Evolutionary conservation across 2,329 filamentous ascomycete genomes (phyloP), one percentile per base, ranked within the genome.

Genomic region (Cladophialophora immunda): DNA sequence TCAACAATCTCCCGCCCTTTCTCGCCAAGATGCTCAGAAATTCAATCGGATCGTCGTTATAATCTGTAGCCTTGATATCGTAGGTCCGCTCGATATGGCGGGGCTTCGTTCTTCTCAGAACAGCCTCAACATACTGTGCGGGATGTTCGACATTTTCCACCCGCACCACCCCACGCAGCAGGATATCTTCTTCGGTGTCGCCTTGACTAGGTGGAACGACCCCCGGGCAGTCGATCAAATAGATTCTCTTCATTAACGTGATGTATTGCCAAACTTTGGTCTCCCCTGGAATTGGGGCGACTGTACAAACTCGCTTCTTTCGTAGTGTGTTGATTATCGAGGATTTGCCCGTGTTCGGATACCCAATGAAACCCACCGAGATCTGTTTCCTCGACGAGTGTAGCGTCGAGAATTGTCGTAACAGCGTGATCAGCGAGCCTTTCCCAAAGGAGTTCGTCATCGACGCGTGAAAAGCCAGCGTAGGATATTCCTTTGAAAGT

Each of bases 221-320:
- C 79, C 95, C 95, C 45, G 95, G 95, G 75, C 94, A 98, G 75
- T 99, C 95, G 73, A 99, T 98, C 62, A 99, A 86, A 79, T 94
- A 94, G 60, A 97, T 97, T 62, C 93, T 86, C 82, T 94, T 96
- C 92, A 97, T 97, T 67, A 98, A 81, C 2, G 93, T 97, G 72
- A 97, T 93, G 76, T 97, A 97, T 78, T 97, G 94, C 94, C 95
- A 98, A 32, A 97, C 92, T 81, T 97, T 98, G 36, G 94, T 98
- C 83, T 97, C 94, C 15, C 94, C 95, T 6, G 95, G 94, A 69
- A 98, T 97, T 5, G 94, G 95, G 6, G 95, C 95, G 3, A 97
- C 93, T 17, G 86, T 95, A 81, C 94, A 94, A 47, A 97, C 94
- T 78, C 95, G 94, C 84, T 97, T 98, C 78, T 93, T 94, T 54